Evolutionary conservation across 2,329 filamentous ascomycete species (phyloP), one percentile per base, ranked within the genome.

Genomic region (Arachnomyces sp.): DNA sequence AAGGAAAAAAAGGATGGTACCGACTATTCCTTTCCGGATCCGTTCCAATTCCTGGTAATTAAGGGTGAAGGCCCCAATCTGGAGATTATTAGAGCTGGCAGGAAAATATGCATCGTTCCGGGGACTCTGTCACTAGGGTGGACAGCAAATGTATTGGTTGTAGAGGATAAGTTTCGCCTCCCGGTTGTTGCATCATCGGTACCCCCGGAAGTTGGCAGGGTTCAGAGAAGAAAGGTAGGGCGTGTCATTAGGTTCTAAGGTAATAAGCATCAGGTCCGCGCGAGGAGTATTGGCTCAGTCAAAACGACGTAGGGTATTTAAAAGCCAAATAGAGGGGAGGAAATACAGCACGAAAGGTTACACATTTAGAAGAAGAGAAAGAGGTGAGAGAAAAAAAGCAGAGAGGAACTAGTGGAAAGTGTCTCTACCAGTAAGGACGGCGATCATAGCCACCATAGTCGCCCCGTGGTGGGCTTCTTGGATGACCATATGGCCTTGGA

Each of bases 401-500:
- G 48, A 48, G 57, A 57, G 40, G 33, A 44, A 44, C 32, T 40
- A 41, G 43, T 33, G 32, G 40, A 44, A 48, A 39, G 36, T 41
- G 33, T 49, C 47, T 57, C 52, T 67, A 69, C 65, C 65, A 69
- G 52, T 68, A 68, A 40, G 58, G 57, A 40, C 61, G 64, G 40
- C 64, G 64, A 31, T 67, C 63, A 52, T 69, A 68, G 15, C 56
- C 59, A 43, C 54, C 54, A 49, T 68, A 67, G 32, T 63, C 62
- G 36, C 56, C 56, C 39, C 63, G 53, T 6, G 65, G 63, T 13
- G 63, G 63, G 39, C 59, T 59, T 34, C 65, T 59, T 28, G 71
- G 69, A 38, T 70, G 69, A 41, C 62, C 71, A 52, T 76, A 76
- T 31, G 72, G 71, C 48, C 74, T 67, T 28, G 64, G 66, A 47